Evolutionary conservation across 441 rosid species (phyloP), one percentile per base, ranked within the genome.

Genomic region (Capsella rubella): DNA sequence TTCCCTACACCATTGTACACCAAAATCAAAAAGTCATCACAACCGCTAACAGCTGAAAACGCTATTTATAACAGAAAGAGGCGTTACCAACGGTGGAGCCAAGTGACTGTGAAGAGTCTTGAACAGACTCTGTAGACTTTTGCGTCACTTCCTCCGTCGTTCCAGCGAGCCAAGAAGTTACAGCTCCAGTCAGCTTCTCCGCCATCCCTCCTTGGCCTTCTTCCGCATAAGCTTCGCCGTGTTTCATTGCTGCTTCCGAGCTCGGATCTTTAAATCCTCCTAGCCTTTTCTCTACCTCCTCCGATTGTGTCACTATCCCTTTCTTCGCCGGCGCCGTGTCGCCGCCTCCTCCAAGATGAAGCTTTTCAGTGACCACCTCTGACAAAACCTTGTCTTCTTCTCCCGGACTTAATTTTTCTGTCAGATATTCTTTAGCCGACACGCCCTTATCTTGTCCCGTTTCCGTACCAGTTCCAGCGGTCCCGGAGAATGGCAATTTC

Each of bases 361-460:
- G 78, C 14, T 86, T 80, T 62, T 83, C 89, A 0, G 86, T 55
- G 13, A 91, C 90, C 50, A 87, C 78, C 57, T 91, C 88, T 4
- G 93, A 82, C 11, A 90, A 77, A 0, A 90, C 93, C 79, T 58
- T 87, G 58, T 91, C 95, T 69, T 85, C 98, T 31, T 86, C 97
- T 13, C 95, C 87, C 0, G 94, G 91, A 82, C 40, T 87, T 39
- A 90, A 13, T 60, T 87, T 90, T 72, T 87, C 92, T 2, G 81
- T 67, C 3, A 88, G 5, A 45, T 87, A 89, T 18, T 76, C 82
- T 73, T 61, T 89, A 34, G 86, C 71, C 0, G 97, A 81, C 3
- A 79, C 83, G 32, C 89, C 89, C 66, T 78, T 85, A 39, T 86
- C 87, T 69, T 86, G 80, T 25, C 60, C 86, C 8, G 34, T 34